Base-by-base conservation (phyloP, 345 rosid species). In the Arabidopsis arenosa region DNA sequence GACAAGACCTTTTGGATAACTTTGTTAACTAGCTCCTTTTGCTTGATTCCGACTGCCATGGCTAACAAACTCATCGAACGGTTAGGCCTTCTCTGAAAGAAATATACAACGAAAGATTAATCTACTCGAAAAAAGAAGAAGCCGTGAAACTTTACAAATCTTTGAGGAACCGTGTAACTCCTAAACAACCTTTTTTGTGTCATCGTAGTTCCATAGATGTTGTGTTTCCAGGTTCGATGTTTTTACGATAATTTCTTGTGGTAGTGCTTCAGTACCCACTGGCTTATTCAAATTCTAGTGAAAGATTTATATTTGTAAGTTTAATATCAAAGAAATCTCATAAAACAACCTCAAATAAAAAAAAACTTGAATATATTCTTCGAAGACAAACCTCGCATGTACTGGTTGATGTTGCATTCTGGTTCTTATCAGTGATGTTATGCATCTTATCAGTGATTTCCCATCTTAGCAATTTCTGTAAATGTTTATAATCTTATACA, bases 11-110 rank as follows among this genome's bases (percentile, higher is more conserved):
- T 91, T 79, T 61, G 80, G 75, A 91, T 83, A 62, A 92, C 86
- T 84, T 68, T 77, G 77, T 92, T 81, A 37, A 89, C 97, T n/a
- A 86, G 23, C 15, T 77, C 80, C 81, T 85, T 89, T 75, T 89
- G 97, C 82, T 84, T 86, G 70, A 91, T 86, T 47, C 97, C 97
- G 37, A 83, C 90, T 13, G 97, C 88, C 75, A 88, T 83, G 9
- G 90, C 87, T 74, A 90, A 76, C 82, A 90, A 84, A 83, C 80
- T 88, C 83, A 40, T 74, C 2, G 83, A 58, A 61, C 52, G 72
- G 61, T 72, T 82, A 13, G 61, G 65, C 37, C 73, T 81, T 33
- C 67, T 80, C 93, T 90, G 85, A 39, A 56, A 40, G 18, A 26
- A 26, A 21, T 4, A 63, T 39, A 18, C n/a, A 28, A 15, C 28